Percentiles rank a stretch among this genome's conserved stretches.
These are phyloP conservation scores for Vanrija sp. DNA, from an alignment of 1,284 basidiomycete species.

Conservation along the genomic window DNA sequence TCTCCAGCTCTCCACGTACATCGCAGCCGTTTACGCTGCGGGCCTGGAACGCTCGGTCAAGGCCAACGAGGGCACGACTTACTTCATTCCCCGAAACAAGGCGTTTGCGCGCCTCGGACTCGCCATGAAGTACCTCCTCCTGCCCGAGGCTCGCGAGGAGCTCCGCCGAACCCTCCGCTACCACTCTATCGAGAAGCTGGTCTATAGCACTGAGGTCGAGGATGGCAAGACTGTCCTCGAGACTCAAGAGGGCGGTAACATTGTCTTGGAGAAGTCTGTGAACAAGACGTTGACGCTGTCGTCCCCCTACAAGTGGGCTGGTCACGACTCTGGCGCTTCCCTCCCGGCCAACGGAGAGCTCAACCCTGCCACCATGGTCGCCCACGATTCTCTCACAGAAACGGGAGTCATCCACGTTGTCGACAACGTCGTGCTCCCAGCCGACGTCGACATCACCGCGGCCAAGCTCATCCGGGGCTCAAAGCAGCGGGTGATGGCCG, in stretches of 20 bases:
- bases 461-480: slow-evolving; percentile 87
- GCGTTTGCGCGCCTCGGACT: slow-evolving; percentile 87
- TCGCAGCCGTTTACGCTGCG: slow-evolving; percentile 82
- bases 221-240: slow-evolving; percentile 34
- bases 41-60: slow-evolving; percentile 68
- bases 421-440: slow-evolving; percentile 77
- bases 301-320: slow-evolving; percentile 37
- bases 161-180: slow-evolving; percentile 78
- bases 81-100: slow-evolving; percentile 81
- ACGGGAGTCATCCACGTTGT: slow-evolving; percentile 91
- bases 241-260: slow-evolving; percentile 49
- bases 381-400: slow-evolving; percentile 62
- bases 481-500: slow-evolving; percentile 80
- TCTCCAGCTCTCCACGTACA: slow-evolving; percentile 79
- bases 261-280: slow-evolving; percentile 35
- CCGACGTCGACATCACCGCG: slow-evolving; percentile 77
- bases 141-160: slow-evolving; percentile 65
- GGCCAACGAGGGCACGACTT: slow-evolving; percentile 66
- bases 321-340: slow-evolving; percentile 49
- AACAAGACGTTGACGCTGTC: slow-evolving; percentile 27
- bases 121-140: slow-evolving; percentile 78
- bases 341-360: slow-evolving; percentile 44
- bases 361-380: slow-evolving; percentile 35
- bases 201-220: slow-evolving; percentile 60
- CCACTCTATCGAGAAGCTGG: slow-evolving; percentile 72